Base-by-base conservation (phyloP, 2,329 filamentous ascomycete genomes). In the Cordyceps militaris region DNA sequence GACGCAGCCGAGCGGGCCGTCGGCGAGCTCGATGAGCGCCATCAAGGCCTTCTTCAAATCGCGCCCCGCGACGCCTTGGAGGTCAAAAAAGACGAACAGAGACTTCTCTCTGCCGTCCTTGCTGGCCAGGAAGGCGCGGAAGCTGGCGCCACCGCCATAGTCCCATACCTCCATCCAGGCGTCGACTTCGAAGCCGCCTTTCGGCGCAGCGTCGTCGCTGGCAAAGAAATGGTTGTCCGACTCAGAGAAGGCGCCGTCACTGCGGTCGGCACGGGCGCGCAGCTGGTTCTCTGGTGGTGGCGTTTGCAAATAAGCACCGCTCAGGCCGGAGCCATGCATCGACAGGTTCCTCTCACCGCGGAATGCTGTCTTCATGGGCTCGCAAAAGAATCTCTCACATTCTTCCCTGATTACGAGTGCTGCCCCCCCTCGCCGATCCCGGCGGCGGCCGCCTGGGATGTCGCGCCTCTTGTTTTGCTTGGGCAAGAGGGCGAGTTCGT, bases 361-460 rank as follows among this genome's bases (percentile, higher is more conserved):
- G 85, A 97, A 96, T 80, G 89, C 88, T 79, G 86, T 79, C 79
- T 84, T 88, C 86, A 96, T 89, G 83, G 86, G 87, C 87, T 93
- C 91, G 79, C 92, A 96, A 85, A 96, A 96, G 87, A 96, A 93
- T 83, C 92, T 97, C 91, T 96, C 92, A 96, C 92, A 96, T 90
- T 96, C 91, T 91, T 88, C 91, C 89, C 88, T 91, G 83, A 96
- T 96, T 80, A 87, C 86, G 78, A 89, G 85, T 88, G 90, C 86
- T 87, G 91, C 91, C 91, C 91, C 91, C 89, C 88, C 88, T 87
- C 81, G 82, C 71, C 82, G 79, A 72, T 76, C 74, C 71, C 73
- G 70, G 69, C 69, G 70, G 64, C 66, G 66, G 67, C 70, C 63
- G 60, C 65, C 71, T 66, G 71, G 71, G 65, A 70, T 71, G 63